Evolutionary conservation across 2,329 filamentous ascomycete genomes (phyloP).

Genomic region (Catunica adiposa): DNA sequence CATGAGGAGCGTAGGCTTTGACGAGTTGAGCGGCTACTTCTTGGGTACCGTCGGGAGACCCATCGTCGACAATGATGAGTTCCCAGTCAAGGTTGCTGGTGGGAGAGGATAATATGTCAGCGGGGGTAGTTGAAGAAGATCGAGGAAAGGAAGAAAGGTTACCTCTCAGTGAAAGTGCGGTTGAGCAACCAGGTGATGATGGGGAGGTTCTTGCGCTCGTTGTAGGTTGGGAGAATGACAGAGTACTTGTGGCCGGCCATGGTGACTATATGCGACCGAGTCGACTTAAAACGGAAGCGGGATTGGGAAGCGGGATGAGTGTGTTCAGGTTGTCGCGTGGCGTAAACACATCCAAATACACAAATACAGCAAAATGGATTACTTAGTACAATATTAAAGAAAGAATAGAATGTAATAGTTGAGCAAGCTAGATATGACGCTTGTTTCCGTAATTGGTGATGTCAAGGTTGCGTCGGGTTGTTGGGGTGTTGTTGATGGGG

Average conservation of each 20-base stretch:
- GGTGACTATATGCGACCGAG: conserved; percentile 14
- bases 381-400: neutral
- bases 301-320: neutral
- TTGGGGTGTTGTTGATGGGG: neutral
- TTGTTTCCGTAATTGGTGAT: neutral
- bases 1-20: conserved; percentile 62
- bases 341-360: neutral
- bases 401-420: neutral
- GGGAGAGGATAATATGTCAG: neutral
- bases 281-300: neutral
- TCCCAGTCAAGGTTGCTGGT: conserved; percentile 84
- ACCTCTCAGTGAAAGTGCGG: conserved; percentile 82
- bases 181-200: conserved; percentile 91
- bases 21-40: conserved; percentile 80
- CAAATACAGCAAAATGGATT: neutral
- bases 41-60: conserved; percentile 88
- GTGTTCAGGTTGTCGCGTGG: neutral
- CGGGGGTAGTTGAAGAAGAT: neutral
- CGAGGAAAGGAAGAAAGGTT: conserved; percentile 20
- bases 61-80: conserved; percentile 95
- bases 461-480: neutral
- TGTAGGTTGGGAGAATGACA: conserved; percentile 94
- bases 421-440: neutral
- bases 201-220: conserved; percentile 91
- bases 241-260: conserved; percentile 70